Base-by-base conservation (phyloP, 345 rosid genomes). In the Lepidium didymum region DNA sequence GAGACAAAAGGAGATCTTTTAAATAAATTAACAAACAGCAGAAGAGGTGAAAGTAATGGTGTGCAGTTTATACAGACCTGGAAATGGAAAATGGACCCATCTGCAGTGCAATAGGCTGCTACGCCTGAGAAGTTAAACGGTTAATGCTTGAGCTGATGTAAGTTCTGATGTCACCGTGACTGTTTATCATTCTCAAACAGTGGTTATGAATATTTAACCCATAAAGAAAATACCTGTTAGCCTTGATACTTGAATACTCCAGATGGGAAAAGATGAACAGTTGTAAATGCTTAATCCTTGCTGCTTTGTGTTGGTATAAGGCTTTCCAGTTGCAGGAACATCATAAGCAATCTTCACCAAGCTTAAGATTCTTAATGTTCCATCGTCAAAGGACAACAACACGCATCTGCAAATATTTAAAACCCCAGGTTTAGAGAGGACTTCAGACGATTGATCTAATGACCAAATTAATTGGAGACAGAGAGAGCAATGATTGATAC, bases 161-260 rank as follows among this genome's bases (percentile, higher is more conserved):
- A 25, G 25, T 23, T 58, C 34, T 40, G 13, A 46, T 10, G 27
- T 38, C 8, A 8, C 37, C 0, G 36, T 38, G 27, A 10, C 37
- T 45, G 33, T 56, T 10, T 25, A 23, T 59, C 18, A 12, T 14
- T 16, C 45, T 36, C 16, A 33, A 40, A 50, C 6, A 4, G 36
- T 25, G 46, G 33, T 34, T 70, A 29, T 34, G 34, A 15, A 16
- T 35, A 25, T 34, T 3, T 34, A 10, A 64, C 31, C 31, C 15
- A 23, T 37, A 34, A 23, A 59, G 19, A 52, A 14, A 12, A 19
- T 34, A 88, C 97, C 97, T 44, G 96, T 90, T 64, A 76, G 54
- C 76, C 84, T 77, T 64, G 98, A 93, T 63, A 84, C 94, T 43
- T 90, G 97, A 71, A 90, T 83, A 44, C 85, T 81, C 96, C 99